A percentile compares a stretch with the other conserved stretches of the same genome.
These are phyloP conservation scores for Limonium bicolor DNA, from an alignment of 148 eudicot genomes.

Conservation along the genomic window DNA sequence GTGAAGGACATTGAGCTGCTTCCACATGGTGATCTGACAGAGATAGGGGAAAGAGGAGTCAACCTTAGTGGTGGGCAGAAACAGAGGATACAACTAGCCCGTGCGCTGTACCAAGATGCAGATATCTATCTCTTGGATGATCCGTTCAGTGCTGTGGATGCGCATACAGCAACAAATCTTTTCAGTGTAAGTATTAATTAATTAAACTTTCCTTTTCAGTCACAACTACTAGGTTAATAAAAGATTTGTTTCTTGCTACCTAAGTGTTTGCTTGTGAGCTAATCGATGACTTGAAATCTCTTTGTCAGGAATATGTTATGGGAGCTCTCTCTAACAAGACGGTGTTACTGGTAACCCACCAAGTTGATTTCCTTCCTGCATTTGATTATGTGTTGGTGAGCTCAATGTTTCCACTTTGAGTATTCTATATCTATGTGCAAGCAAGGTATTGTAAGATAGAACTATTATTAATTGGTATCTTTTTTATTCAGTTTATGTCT, in stretches of 20 bases:
- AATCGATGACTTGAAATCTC: too few relatives aligned
- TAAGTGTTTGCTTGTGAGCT: too few relatives aligned
- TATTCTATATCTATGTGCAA: too few relatives aligned
- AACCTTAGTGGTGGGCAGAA: too few relatives aligned
- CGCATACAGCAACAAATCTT: constrained; percentile 78
- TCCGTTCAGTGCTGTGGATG: constrained; percentile 95
- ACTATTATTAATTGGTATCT: not conserved
- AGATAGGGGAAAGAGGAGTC: constrained; percentile 88
- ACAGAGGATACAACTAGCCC: constrained; percentile 95
- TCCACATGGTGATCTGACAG: constrained; percentile 70
- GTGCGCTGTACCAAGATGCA: constrained; percentile 74
- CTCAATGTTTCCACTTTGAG: too few relatives aligned
- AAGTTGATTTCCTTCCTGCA: constrained; percentile 91
- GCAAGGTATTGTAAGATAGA: too few relatives aligned
- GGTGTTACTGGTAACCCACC: constrained; percentile 79
- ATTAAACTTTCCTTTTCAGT: not conserved
- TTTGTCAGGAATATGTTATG: constrained; percentile 69
- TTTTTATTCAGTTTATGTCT: constrained; percentile 19
- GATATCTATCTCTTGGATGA: constrained; percentile 82
- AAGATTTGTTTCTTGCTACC: constrained; percentile 1
- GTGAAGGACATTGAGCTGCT: constrained; percentile 65
- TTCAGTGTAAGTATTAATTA: constrained; percentile 32
- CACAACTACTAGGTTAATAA: not conserved
- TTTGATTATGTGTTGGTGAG: constrained; percentile 73
- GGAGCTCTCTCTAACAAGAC: constrained; percentile 68